Evolutionary conservation across 2,329 filamentous ascomycete genomes (phyloP), one percentile per base, ranked within the genome.

Genomic region (Claviceps sp.): DNA sequence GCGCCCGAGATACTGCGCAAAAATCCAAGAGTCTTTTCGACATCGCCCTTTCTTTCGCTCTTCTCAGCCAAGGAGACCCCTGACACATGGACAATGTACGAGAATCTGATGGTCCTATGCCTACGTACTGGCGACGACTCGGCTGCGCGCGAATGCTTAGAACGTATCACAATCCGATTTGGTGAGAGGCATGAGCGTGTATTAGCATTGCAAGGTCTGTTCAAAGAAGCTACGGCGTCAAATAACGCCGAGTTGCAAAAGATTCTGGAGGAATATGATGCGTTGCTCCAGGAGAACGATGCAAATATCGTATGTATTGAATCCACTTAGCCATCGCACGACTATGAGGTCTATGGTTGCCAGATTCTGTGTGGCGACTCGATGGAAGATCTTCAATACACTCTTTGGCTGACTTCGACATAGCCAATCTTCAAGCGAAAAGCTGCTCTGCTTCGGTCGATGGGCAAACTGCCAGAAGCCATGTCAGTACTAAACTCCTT

Each of bases 341-440:
- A 34, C 30, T 34, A 34, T 10, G 10, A 34, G 11, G 30, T 10
- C 30, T 34, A 34, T 34, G 10, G 30, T 11, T 34, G 30, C 30
- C 30, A 34, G 30, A 34, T 34, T 34, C 30, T 34, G 30, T 34
- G 30, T 34, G 30, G 30, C 30, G 30, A 34, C 3, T 34, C 30
- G 10, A 34, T 34, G 4, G 4, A 4, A 34, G 11, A 34, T 34
- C 30, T 34, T 11, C 30, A 34, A 34, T 4, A 34, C 30, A 11
- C 30, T 34, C 30, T 10, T 34, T 37, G 24, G 52, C 61, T 68
- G 52, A 67, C 56, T 45, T 39, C 11, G 13, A 10, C 17, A n/a
- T 38, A 91, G 87, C 85, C 87, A 53, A 82, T 98, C 55, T 75
- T 85, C 44, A 98, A 98, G 72, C 79, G 93, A 56, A 81, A 87